Evolutionary conservation across 2,329 filamentous ascomycete genomes (phyloP).

Genomic region (Ophiostoma triangulosporum): DNA sequence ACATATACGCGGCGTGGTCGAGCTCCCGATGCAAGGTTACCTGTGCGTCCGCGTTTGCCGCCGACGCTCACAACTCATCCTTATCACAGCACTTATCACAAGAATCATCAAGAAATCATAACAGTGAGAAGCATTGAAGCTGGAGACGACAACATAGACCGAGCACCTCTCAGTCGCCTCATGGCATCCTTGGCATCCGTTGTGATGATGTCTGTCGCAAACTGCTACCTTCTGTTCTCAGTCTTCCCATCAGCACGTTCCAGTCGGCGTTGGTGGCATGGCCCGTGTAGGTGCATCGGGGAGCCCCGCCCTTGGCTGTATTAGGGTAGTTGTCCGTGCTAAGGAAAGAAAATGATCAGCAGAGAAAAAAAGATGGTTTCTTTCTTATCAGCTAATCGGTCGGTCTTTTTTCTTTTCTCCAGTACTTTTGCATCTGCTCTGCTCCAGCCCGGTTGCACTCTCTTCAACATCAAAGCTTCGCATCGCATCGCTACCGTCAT

Average conservation of each 20-base stretch:
- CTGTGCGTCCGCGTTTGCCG: background rate
- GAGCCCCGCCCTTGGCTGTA: background rate
- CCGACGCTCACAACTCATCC: no score
- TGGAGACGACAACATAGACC: no score
- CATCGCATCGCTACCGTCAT: background rate
- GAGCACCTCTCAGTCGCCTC: no score
- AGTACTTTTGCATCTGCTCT: background rate
- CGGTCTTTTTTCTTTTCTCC: background rate
- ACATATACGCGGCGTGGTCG: background rate
- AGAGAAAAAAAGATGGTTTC: background rate
- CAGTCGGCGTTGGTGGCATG: background rate
- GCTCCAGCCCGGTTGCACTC: no score
- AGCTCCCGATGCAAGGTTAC: background rate
- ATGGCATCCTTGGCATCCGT: no score
- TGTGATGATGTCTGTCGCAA: background rate
- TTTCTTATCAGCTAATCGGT: slow-evolving; percentile 1
- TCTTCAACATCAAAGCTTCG: background rate
- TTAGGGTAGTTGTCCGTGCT: background rate
- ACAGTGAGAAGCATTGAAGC: no score
- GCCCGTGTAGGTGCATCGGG: background rate
- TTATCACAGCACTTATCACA: no score
- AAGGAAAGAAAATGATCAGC: background rate
- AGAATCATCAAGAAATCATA: no score
- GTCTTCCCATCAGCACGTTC: no score
- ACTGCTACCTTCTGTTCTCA: no score